Conservation (phyloP, 495 filamentous ascomycete genomes). For the Podospora anserina region DNA sequence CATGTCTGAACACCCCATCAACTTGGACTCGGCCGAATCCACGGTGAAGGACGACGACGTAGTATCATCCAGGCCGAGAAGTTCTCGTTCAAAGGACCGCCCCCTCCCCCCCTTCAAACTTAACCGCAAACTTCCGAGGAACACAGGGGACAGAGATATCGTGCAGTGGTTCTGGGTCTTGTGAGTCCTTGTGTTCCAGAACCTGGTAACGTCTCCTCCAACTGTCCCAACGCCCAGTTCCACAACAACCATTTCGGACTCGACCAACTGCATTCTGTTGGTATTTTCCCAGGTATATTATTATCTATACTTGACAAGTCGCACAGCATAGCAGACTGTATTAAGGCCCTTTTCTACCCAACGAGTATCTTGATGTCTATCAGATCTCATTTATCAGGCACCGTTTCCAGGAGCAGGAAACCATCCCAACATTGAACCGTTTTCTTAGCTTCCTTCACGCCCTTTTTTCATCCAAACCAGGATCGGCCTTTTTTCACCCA, state of each 20-base stretch:
- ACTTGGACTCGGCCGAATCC: not conserved
- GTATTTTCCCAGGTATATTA: not conserved
- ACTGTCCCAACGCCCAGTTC: not conserved
- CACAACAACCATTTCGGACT: not conserved
- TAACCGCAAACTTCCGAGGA: not conserved
- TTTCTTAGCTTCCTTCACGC: not conserved
- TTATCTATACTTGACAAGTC: not conserved
- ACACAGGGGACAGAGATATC: not conserved
- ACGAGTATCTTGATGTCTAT: not conserved
- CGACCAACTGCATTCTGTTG: not conserved
- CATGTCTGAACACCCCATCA: not conserved
- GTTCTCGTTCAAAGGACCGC: not conserved
- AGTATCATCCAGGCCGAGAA: not conserved
- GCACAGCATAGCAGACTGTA: not conserved
- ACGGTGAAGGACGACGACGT: not conserved
- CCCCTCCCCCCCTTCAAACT: not conserved
- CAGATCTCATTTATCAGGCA: not conserved
- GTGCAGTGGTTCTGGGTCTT: not conserved
- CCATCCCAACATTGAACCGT: not conserved
- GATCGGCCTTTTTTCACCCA: not conserved
- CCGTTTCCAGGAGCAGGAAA: not conserved
- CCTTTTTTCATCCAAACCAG: not conserved
- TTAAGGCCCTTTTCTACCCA: not conserved
- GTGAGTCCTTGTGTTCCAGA: not conserved
- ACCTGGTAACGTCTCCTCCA: not conserved